A percentile compares a stretch with the other conserved stretches of the same genome.
These are phyloP conservation scores for Curvularia sp. DNA, from an alignment of 2,329 filamentous ascomycete species.

Conservation along the genomic window DNA sequence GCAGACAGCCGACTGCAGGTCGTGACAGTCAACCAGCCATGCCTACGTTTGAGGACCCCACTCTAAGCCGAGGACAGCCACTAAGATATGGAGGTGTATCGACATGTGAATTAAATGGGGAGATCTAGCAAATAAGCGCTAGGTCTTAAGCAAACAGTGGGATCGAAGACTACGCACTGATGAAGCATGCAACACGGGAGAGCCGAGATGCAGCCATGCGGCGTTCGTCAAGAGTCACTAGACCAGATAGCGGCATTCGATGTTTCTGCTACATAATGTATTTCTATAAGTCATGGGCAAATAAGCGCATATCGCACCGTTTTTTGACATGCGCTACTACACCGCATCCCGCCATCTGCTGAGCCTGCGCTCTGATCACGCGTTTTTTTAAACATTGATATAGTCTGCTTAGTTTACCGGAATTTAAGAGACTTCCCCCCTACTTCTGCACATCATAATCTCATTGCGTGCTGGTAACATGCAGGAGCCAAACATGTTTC, in stretches of 20 bases:
- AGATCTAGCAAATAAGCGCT: not conserved
- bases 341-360: not conserved
- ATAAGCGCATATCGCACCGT: constrained; percentile 4
- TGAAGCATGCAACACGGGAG: not conserved
- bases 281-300: not conserved
- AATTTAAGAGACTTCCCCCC: not conserved
- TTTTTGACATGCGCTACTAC: constrained; percentile 10
- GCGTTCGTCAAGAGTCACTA: not conserved
- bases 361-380: not conserved
- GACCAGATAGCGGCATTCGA: not conserved
- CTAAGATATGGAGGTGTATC: not conserved
- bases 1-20: not conserved
- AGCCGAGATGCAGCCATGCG: constrained; percentile 1
- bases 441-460: not conserved
- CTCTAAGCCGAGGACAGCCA: not conserved
- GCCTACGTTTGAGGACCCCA: not conserved
- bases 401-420: not conserved
- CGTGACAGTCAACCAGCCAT: not conserved
- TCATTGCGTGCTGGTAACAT: constrained; percentile 2
- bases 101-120: not conserved
- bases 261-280: not conserved
- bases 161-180: not conserved
- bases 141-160: not conserved
- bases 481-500: not conserved
- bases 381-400: not conserved